Conservation (phyloP, 768 basidiomycete species). For the Serendipita sp. region DNA sequence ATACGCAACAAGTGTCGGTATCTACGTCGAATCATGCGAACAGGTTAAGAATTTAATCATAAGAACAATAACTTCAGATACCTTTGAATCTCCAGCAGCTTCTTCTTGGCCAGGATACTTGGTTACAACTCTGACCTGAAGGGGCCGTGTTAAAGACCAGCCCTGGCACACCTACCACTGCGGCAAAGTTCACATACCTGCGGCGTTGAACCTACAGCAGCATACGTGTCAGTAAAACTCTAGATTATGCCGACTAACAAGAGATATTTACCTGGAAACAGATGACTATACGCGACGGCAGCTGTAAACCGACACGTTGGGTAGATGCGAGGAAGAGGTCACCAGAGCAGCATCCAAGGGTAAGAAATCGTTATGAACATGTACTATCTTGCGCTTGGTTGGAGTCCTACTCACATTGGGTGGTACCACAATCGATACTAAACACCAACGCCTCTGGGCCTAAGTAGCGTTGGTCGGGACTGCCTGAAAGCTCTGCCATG, state of each 20-base stretch:
- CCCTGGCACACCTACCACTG: not conserved
- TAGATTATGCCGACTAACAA: too few species aligned
- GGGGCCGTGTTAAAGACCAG: not conserved
- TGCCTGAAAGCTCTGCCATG: not conserved
- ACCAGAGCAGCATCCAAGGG: not conserved
- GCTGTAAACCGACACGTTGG: not conserved
- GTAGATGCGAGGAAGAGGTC: not conserved
- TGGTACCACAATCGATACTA: not conserved
- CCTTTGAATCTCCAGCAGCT: constrained; percentile 5
- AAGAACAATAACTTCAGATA: not conserved
- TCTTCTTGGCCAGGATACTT: constrained; percentile 8
- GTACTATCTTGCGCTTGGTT: not conserved
- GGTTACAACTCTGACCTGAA: constrained; percentile 4
- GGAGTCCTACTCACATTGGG: not conserved
- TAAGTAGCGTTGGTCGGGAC: not conserved
- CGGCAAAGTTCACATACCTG: constrained; percentile 1
- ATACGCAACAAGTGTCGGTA: constrained; percentile 2
- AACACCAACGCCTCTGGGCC: not conserved
- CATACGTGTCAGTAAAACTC: too few species aligned
- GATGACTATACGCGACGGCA: not conserved
- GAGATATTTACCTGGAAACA: not conserved
- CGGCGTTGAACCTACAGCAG: not conserved
- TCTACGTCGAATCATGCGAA: not conserved
- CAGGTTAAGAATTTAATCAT: not conserved
- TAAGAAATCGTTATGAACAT: not conserved